Evolutionary conservation across 441 rosid species (phyloP).

Genomic region (Pelargonium myrrhifolium): DNA sequence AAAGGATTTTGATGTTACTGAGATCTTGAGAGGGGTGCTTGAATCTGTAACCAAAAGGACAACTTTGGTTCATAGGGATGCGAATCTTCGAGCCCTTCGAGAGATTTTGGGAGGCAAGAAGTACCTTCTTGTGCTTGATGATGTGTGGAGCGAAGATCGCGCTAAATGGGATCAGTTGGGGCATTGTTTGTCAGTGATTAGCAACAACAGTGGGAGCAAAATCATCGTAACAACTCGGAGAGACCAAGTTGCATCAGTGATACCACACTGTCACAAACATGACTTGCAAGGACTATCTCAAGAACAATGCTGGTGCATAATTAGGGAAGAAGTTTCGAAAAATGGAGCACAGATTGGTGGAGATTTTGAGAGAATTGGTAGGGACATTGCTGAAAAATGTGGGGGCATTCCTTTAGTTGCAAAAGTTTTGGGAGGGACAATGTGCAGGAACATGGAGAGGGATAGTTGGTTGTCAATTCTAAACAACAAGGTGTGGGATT

Average conservation of each 20-base stretch:
- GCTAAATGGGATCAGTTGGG: slow-evolving; percentile 12
- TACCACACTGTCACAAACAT: not conserved
- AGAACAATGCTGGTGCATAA: slow-evolving; percentile 23
- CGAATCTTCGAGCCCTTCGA: slow-evolving; percentile 8
- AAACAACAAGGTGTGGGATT: not conserved
- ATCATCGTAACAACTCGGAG: slow-evolving; percentile 23
- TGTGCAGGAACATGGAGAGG: not conserved
- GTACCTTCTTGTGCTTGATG: slow-evolving; percentile 28
- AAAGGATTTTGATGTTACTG: slow-evolving; percentile 13
- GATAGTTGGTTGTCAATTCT: slow-evolving; percentile 18
- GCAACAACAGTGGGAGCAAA: not conserved
- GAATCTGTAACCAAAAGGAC: not conserved
- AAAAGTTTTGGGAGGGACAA: slow-evolving; percentile 17
- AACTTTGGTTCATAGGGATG: not conserved
- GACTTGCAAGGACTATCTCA: not conserved
- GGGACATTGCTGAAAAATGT: slow-evolving; percentile 19
- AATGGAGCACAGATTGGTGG: not conserved
- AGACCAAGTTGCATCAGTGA: slow-evolving; percentile 3
- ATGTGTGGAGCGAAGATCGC: slow-evolving; percentile 19
- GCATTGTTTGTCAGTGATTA: slow-evolving; percentile 6
- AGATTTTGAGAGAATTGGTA: slow-evolving; percentile 19
- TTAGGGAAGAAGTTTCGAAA: slow-evolving; percentile 10
- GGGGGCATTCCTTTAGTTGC: slow-evolving; percentile 26
- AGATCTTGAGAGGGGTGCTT: slow-evolving; percentile 13
- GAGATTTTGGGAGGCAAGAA: slow-evolving; percentile 11